Base-by-base conservation (phyloP, 2,329 filamentous ascomycete species). In the Aotearoamyces nothofagi region DNA sequence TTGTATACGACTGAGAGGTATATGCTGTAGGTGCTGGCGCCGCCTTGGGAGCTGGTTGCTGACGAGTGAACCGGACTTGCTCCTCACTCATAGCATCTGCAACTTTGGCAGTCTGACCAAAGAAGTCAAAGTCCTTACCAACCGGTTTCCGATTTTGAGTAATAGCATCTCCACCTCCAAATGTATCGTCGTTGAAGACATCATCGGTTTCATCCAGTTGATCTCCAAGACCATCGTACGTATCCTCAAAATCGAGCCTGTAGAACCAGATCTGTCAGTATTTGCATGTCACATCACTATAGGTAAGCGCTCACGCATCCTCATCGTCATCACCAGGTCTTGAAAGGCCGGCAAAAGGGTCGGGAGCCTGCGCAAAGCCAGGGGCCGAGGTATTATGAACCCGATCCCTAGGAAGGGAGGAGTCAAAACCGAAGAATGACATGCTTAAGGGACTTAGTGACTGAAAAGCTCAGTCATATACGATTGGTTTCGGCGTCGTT, bases 91-190 rank as follows among this genome's bases (percentile, higher is more conserved):
- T 79, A 19, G 78, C 84, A 55, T 76, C 68, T 12, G 84, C 67
- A 22, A 93, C 80, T 54, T 86, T 74, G 33, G 86, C 86, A 5
- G 90, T 98, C 47, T 81, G 76, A 22, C 86, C 86, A 40, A 92
- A 92, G 56, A 96, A 98, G 53, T 98, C 90, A 46, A 96, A 96
- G 54, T 98, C 87, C 51, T 81, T 92, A 48, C 86, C 86, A 34
- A 90, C 70, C 8, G 61, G 45, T 41, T 63, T 53, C 43, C 57
- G 51, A 17, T 55, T 55, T 29, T 52, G 61, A 16, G 61, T 54
- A 20, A 51, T 40, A 32, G 50, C 49, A 17, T 53, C 56, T 33
- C 60, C 65, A 33, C 54, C 55, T 15, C 69, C 81, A 50, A 98
- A 98, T 2, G 90, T 98, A 50, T 96, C 90, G 45, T 96, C 83